Evolutionary conservation across 495 filamentous ascomycete species (phyloP).

Genomic region (Pyrenula aspistea): DNA sequence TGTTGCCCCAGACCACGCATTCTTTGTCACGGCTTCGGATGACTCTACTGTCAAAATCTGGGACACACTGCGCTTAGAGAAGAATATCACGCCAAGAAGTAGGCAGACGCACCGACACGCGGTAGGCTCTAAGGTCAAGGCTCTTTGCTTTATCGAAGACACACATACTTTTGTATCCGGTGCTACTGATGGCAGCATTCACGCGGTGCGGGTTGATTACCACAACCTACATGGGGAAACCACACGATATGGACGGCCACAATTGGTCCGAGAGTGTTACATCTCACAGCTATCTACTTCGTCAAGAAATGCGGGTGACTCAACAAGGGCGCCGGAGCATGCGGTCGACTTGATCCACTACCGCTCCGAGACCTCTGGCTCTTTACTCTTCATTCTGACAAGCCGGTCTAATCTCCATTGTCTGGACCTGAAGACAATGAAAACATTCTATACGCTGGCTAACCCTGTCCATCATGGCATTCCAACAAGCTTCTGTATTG

Average conservation of each 20-base stretch:
- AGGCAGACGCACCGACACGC: constrained; percentile 78
- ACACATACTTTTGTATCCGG: constrained; percentile 88
- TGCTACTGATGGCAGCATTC: constrained; percentile 79
- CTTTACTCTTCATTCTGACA: constrained; percentile 74
- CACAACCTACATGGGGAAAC: constrained; percentile 40
- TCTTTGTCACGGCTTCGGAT: constrained; percentile 90
- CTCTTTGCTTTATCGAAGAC: constrained; percentile 82
- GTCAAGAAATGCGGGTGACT: constrained; percentile 13
- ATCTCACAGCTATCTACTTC: constrained; percentile 45
- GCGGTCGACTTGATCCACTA: constrained; percentile 91
- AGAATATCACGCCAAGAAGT: constrained; percentile 74
- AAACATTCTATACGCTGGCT: constrained; percentile 62
- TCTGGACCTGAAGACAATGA: constrained; percentile 82
- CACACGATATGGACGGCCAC: constrained; percentile 65
- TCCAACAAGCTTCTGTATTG: constrained; percentile 83
- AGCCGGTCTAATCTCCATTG: constrained; percentile 73
- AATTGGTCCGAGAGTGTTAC: constrained; percentile 58
- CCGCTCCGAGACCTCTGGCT: constrained; percentile 58
- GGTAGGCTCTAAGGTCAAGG: constrained; percentile 56
- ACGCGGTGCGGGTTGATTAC: constrained; percentile 79
- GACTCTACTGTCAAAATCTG: constrained; percentile 88
- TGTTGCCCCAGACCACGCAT: constrained; percentile 79
- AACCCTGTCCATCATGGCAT: constrained; percentile 93
- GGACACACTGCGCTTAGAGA: constrained; percentile 82
- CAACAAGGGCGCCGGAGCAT: constrained; percentile 39